Conservation (phyloP, 148 eudicot species). For the Beta vulgaris region DNA sequence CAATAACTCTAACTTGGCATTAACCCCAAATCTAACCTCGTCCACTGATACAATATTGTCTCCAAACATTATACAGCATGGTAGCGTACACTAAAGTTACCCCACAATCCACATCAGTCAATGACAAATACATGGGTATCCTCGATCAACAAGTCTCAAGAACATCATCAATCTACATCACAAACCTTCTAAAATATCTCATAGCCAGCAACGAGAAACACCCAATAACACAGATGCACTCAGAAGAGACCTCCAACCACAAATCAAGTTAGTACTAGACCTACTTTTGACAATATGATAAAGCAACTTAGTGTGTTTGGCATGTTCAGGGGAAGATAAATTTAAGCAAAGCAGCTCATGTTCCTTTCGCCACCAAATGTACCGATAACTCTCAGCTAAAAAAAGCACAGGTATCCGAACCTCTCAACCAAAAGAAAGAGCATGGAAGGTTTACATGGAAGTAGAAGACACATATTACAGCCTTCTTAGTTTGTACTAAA, state of each 20-base stretch:
- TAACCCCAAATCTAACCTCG: background rate
- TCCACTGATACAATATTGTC: background rate
- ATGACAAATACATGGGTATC: background rate
- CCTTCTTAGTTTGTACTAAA: background rate
- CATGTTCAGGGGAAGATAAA: background rate
- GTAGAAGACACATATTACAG: background rate
- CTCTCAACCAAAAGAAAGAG: background rate
- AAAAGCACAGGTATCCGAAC: background rate
- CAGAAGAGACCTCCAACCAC: background rate
- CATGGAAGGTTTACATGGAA: background rate
- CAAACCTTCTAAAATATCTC: background rate
- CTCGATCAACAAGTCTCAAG: background rate
- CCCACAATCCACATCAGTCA: background rate
- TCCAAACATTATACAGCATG: too few species aligned
- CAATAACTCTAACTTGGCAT: background rate
- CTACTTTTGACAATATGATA: background rate
- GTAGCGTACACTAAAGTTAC: too few species aligned
- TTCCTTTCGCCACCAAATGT: background rate
- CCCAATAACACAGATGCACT: too few species aligned
- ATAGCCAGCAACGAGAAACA: too few species aligned
- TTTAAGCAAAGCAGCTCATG: background rate
- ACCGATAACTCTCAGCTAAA: background rate
- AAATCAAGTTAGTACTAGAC: too few species aligned
- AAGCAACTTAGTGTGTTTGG: too few species aligned
- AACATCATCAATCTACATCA: too few species aligned